Conservation (phyloP, 2,329 filamentous ascomycete species). For the Pseudogymnoascus sp. region DNA sequence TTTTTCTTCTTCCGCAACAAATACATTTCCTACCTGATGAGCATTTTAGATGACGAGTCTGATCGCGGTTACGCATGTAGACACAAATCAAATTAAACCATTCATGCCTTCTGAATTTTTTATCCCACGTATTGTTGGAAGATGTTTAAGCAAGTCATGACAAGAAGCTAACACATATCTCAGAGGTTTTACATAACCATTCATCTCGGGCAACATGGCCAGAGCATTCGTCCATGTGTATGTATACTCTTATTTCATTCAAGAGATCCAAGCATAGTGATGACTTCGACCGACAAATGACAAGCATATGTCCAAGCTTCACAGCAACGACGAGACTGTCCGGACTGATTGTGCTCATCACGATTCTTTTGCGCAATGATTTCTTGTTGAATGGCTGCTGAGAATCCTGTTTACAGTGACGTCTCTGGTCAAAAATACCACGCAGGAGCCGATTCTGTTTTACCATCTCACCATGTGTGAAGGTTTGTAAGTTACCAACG, state of each 20-base stretch:
- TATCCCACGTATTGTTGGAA: conserved; percentile 17
- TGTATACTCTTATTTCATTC: conserved; percentile 8
- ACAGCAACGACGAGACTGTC: conserved; percentile 49
- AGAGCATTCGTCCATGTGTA: not conserved
- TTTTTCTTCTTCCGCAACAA: conserved; percentile 15
- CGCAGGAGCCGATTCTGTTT: conserved; percentile 21
- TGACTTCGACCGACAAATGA: conserved; percentile 78
- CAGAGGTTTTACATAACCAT: conserved; percentile 9
- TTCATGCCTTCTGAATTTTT: conserved; percentile 59
- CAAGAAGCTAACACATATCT: conserved; percentile 15
- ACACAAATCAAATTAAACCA: conserved; percentile 61
- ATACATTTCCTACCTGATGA: conserved; percentile 37
- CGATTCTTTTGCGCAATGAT: not conserved
- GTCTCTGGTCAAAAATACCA: conserved; percentile 5
- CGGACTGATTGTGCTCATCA: conserved; percentile 38
- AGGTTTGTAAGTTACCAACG: conserved; percentile 9
- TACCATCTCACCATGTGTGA: conserved; percentile 16
- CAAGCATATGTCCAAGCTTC: conserved; percentile 97
- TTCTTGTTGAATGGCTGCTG: conserved; percentile 2
- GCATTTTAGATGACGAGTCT: conserved; percentile 70
- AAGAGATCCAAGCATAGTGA: conserved; percentile 49
- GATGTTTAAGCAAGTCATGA: not conserved
- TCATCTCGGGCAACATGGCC: not conserved
- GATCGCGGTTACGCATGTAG: conserved; percentile 68
- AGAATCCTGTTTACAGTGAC: conserved; percentile 19